phyloP scores from a whole-genome alignment of 352 stramenopile species.

The Phytophthora sojae region DNA sequence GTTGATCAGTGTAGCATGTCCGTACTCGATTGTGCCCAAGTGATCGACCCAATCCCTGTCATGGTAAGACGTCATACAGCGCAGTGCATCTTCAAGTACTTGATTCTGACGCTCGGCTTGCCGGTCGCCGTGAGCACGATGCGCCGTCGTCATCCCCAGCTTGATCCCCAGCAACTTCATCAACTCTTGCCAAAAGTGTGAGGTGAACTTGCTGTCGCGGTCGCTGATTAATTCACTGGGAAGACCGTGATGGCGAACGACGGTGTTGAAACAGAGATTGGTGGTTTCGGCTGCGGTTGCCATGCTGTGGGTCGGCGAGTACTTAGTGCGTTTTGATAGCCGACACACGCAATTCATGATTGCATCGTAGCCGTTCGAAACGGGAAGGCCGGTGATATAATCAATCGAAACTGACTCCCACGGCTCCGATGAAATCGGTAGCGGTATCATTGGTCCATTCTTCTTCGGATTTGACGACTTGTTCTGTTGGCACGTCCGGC shows the following conservation, averaged over 20 bases:
- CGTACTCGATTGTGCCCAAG: conserved; percentile 2
- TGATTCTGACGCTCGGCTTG: background rate
- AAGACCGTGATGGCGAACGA: background rate
- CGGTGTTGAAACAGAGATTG: background rate
- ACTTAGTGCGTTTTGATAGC: background rate
- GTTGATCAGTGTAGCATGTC: conserved; percentile 5
- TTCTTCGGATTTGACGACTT: background rate
- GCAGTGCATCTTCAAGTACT: conserved; percentile 12
- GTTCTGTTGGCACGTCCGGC: background rate
- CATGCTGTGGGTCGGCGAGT: background rate
- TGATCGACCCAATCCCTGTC: background rate
- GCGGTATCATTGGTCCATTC: background rate
- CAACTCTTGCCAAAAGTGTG: background rate
- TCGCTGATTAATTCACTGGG: background rate
- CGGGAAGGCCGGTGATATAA: background rate
- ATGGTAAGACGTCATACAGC: conserved; percentile 9
- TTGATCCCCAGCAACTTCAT: background rate
- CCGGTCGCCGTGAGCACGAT: background rate
- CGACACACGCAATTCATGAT: background rate
- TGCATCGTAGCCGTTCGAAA: background rate
- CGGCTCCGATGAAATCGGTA: background rate
- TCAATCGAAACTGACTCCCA: background rate
- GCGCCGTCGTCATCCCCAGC: background rate
- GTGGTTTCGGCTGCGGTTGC: background rate
- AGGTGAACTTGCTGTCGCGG: background rate